Evolutionary conservation across 2,329 filamentous ascomycete genomes (phyloP).

Genomic region (Pseudogymnoascus destructans): DNA sequence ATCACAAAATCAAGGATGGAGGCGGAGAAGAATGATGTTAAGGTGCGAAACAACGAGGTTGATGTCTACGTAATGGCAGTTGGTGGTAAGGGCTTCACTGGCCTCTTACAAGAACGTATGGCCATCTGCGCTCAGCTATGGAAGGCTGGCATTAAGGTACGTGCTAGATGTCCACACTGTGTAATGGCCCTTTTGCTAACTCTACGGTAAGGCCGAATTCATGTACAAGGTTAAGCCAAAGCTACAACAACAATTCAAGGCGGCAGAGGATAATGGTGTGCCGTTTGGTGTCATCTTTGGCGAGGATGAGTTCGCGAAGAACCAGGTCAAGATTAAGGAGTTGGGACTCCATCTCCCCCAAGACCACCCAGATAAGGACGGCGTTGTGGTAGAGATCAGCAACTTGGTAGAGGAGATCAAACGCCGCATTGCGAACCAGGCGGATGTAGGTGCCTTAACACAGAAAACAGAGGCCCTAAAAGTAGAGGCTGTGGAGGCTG

Average conservation of each 20-base stretch:
- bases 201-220: constrained; percentile 55
- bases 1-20: constrained; percentile 70
- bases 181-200: constrained; percentile 8
- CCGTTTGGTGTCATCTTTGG: constrained; percentile 84
- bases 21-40: constrained; percentile 41
- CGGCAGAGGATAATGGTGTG: constrained; percentile 64
- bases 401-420: constrained; percentile 53
- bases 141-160: constrained; percentile 74
- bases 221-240: constrained; percentile 84
- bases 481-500: constrained; percentile 13
- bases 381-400: constrained; percentile 54
- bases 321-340: constrained; percentile 81
- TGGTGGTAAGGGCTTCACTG: constrained; percentile 71
- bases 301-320: constrained; percentile 72
- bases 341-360: constrained; percentile 54
- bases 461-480: constrained; percentile 22
- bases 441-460: constrained; percentile 22
- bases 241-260: constrained; percentile 79
- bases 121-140: constrained; percentile 62
- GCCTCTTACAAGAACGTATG: constrained; percentile 74
- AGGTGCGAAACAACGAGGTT: constrained; percentile 56
- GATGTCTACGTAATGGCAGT: constrained; percentile 95
- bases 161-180: constrained; percentile 12
- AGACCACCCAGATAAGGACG: constrained; percentile 82
- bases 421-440: constrained; percentile 31